Percentiles rank a stretch among this genome's conserved stretches.
phyloP scores from a whole-genome alignment of 1,139 yeast genomes.

The Geotrichum macrosporum region DNA sequence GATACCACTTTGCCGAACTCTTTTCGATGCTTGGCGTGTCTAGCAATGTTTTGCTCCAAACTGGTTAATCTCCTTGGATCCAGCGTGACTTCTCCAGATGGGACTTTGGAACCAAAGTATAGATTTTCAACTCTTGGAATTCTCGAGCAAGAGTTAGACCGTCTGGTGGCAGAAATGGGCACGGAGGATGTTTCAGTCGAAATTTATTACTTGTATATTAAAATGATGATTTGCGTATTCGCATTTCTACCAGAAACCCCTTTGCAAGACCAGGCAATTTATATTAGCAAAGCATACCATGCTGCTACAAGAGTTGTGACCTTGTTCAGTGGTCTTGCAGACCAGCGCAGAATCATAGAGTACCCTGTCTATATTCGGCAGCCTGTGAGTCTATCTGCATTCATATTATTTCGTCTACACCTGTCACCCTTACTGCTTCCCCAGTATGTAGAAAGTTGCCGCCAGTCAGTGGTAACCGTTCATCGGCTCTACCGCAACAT shows the following conservation, averaged over 20 bases:
- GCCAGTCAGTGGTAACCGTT: constrained; percentile 89
- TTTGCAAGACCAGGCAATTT: constrained; percentile 77
- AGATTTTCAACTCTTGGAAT: constrained; percentile 75
- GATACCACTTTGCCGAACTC: constrained; percentile 63
- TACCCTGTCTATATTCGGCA: constrained; percentile 84
- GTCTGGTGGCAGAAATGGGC: constrained; percentile 58
- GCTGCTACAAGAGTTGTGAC: constrained; percentile 81
- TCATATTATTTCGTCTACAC: constrained; percentile 63
- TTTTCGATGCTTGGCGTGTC: constrained; percentile 65
- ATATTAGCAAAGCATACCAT: constrained; percentile 74
- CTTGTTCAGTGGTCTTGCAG: constrained; percentile 64
- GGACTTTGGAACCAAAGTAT: constrained; percentile 76
- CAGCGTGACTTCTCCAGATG: constrained; percentile 81
- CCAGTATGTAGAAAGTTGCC: constrained; percentile 76
- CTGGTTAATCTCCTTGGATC: constrained; percentile 83
- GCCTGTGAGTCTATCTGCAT: constrained; percentile 73
- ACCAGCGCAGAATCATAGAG: constrained; percentile 65
- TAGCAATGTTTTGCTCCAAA: constrained; percentile 80
- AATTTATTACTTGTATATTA: constrained; percentile 70
- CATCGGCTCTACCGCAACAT: constrained; percentile 83
- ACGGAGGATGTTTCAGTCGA: constrained; percentile 60
- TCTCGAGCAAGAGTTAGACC: constrained; percentile 71
- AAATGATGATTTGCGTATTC: constrained; percentile 78
- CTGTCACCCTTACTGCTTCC: constrained; percentile 71
- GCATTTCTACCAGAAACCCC: constrained; percentile 91